Percentiles rank a stretch among this genome's conserved stretches.
phyloP scores from a whole-genome alignment of 768 basidiomycete species.

The Xerocomus spinulosus region DNA sequence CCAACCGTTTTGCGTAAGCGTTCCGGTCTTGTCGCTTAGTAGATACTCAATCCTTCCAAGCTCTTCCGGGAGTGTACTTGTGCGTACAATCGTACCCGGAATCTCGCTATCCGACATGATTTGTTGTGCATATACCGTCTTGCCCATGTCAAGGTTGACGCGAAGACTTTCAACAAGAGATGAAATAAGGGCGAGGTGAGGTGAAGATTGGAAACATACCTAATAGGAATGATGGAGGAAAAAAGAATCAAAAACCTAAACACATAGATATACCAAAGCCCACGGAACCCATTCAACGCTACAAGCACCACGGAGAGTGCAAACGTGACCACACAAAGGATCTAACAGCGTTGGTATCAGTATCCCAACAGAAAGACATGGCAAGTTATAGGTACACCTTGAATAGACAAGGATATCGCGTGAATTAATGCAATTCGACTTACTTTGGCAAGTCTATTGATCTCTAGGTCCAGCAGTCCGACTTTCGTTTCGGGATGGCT shows the following conservation, averaged over 20 bases:
- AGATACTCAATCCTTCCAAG: constrained; percentile 93
- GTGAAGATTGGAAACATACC: constrained; percentile 47
- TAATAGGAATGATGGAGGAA: constrained; percentile 98
- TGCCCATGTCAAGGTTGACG: constrained; percentile 99
- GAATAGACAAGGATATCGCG: not conserved
- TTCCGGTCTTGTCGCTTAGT: constrained; percentile 97
- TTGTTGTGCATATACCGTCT: constrained; percentile 94
- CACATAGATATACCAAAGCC: constrained; percentile 93
- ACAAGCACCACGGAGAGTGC: constrained; percentile 87
- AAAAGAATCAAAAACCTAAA: constrained; percentile 97
- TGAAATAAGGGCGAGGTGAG: not conserved
- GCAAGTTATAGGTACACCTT: not conserved
- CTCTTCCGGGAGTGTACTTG: constrained; percentile 96
- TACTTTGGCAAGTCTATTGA: constrained; percentile 94
- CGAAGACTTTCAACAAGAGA: constrained; percentile 57
- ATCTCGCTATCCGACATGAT: constrained; percentile 94
- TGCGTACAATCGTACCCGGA: constrained; percentile 91
- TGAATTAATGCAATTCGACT: constrained; percentile 4
- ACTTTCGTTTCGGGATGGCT: constrained; percentile 95
- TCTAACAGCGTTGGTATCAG: constrained; percentile 42
- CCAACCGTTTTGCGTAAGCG: constrained; percentile 92
- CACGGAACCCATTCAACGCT: constrained; percentile 93
- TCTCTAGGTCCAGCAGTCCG: constrained; percentile 88
- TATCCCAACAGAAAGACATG: not conserved
- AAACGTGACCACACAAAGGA: constrained; percentile 92